Evolutionary conservation across 2,329 filamentous ascomycete species (phyloP), one percentile per base, ranked within the genome.

Genomic region (Lizonia empirigonia): DNA sequence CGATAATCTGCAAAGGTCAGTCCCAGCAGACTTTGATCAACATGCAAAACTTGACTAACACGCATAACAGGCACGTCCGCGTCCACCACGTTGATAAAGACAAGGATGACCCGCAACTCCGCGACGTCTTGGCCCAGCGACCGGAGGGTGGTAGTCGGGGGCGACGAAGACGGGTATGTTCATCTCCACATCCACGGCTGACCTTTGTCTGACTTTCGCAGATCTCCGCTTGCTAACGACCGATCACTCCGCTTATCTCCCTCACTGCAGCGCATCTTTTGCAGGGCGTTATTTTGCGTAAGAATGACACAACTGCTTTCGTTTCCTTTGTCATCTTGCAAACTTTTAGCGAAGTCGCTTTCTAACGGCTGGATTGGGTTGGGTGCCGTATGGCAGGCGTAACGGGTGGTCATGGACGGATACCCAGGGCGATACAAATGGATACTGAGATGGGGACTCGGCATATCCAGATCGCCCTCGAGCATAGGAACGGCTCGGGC

Each of bases 1-100:
- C 26, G 94, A 99, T 72, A 97, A 97, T 78, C 77, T 99, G 48
- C 93, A 97, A 78, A 86, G 93, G 90, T 95, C 80, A 59, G 82
- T 71, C 19, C 27, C 5, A 38, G 12, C 32, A 34, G 13, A 34
- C 57, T 50, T 53, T 39, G 13, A 39, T 29, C 12, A 18, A 12
- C 20, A 7, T 24, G 15, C 15, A 6, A 32, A 15, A 12, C 8
- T 13, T n/a, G 13, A 24, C 30, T 55, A 24, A 48, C 29, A 15
- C 3, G 18, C 13, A 26, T n/a, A 7, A 5, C 38, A 96, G 91
- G 72, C 94, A 99, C 74, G 94, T 97, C 26, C 85, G 91, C 46
- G 91, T 94, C 33, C 93, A 97, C 70, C 94, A 97, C 70, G 78
- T 86, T 30, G 92, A 97, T 67, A 94, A 91, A 71, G 86, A 89